Evolutionary conservation across 306 rosid species (phyloP), one percentile per base, ranked within the genome.

Genomic region (Begonia fuchsioides): DNA sequence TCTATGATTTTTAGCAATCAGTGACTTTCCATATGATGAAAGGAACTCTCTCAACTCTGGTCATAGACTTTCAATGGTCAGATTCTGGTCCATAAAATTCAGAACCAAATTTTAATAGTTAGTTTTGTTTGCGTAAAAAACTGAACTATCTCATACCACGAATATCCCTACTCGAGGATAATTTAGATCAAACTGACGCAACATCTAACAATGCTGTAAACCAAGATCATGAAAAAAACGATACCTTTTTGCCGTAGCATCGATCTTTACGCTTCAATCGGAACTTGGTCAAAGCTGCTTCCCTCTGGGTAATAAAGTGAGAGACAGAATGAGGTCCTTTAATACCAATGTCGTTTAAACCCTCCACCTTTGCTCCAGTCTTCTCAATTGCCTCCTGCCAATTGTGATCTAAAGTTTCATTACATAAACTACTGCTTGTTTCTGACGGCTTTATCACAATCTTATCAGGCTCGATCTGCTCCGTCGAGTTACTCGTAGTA

Each of bases 181-280:
- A n/a, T n/a, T n/a, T n/a, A n/a, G n/a, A n/a, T n/a, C n/a, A n/a
- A n/a, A n/a, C n/a, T n/a, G n/a, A n/a, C n/a, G n/a, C n/a, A n/a
- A 41, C 14, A n/a, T 7, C 7, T 41, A 47, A 47, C 26, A 47
- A 9, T 47, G 9, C 18, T 15, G 50, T 47, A n/a, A n/a, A 41
- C 45, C 45, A 41, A 11, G 14, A 6, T 41, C 45, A 10, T 41
- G 45, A 11, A 41, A 12, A 32, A 38, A 16, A 39, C 15, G 43
- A 16, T 71, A 86, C 96, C 93, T 86, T 86, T 65, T 79, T 86
- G 62, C 54, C 69, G 47, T 17, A 86, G 75, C 81, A 76, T 62
- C 90, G 60, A 60, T 76, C 83, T 59, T 76, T 81, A 43, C 86
- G 65, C 67, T 86, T 82, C 70, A 78, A 56, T 16, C 79, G 61